These are phyloP conservation scores for Pythium pyrilobum DNA, from an alignment of 352 stramenopile genomes.

Conservation along the genomic window DNA sequence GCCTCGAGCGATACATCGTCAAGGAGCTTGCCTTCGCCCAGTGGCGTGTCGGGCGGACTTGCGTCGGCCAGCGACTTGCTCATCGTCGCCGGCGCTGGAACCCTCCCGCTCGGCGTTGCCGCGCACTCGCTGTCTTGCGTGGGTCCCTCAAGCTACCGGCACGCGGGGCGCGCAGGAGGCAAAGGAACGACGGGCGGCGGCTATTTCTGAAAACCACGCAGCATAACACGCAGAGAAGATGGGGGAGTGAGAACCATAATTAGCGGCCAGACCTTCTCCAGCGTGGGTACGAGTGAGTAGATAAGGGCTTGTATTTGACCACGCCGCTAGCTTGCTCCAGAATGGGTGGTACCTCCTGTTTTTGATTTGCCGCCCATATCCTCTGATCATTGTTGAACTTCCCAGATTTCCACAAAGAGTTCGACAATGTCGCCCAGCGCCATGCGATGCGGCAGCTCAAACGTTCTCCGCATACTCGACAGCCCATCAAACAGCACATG, in stretches of 20 bases:
- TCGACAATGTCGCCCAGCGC: constrained; percentile 78
- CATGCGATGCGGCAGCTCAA: constrained; percentile 84
- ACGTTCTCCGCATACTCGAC: constrained; percentile 81
- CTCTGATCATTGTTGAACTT: constrained; percentile 62
- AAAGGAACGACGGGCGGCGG: too few relatives aligned
- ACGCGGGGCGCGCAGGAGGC: too few relatives aligned
- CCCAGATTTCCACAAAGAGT: constrained; percentile 87
- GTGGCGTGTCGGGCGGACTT: constrained; percentile 15
- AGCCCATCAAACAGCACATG: constrained; percentile 81
- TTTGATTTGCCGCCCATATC: neutral
- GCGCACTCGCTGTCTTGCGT: too few relatives aligned
- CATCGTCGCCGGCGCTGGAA: constrained; percentile 22
- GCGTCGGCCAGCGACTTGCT: constrained; percentile 23
- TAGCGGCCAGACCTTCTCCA: constrained; percentile 5
- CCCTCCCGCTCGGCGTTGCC: too few relatives aligned
- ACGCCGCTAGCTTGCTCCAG: too few relatives aligned
- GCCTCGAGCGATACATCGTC: constrained; percentile 45
- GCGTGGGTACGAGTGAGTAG: too few relatives aligned
- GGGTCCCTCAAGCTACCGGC: too few relatives aligned
- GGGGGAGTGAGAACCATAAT: constrained; percentile 1
- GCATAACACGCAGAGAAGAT: neutral
- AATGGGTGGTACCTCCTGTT: too few relatives aligned
- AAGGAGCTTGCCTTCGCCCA: constrained; percentile 38
- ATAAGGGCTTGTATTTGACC: constrained; percentile 5
- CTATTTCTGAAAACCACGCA: constrained; percentile 6